phyloP scores from a whole-genome alignment of 805 yeast genomes.

The Ascoidea asiatica region DNA sequence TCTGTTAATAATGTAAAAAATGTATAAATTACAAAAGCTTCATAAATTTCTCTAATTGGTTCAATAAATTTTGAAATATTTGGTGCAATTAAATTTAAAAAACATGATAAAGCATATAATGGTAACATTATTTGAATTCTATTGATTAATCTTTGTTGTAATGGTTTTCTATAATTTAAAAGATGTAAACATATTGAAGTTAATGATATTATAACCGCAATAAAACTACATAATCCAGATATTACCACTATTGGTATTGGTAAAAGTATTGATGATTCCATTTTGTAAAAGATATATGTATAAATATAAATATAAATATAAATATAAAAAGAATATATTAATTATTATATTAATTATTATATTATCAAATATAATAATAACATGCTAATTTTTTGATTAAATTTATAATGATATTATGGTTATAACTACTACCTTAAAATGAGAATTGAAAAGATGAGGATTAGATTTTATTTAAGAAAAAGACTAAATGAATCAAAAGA shows the following conservation, averaged over 20 bases:
- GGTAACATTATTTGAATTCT: constrained; percentile 79
- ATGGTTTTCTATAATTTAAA: constrained; percentile 73
- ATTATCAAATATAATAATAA: too few species aligned
- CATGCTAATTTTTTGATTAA: too few species aligned
- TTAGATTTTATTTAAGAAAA: too few species aligned
- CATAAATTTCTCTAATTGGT: constrained; percentile 81
- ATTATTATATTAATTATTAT: too few species aligned
- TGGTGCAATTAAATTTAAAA: constrained; percentile 36
- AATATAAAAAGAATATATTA: too few species aligned
- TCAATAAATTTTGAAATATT: constrained; percentile 36
- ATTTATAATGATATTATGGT: too few species aligned
- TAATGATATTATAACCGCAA: constrained; percentile 27
- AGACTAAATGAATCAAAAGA: too few species aligned
- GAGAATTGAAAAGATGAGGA: too few species aligned
- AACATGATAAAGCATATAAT: constrained; percentile 62
- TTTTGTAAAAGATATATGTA: too few species aligned
- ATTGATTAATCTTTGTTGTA: constrained; percentile 73
- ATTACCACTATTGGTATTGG: background rate
- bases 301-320: too few species aligned
- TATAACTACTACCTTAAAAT: too few species aligned
- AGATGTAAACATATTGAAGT: constrained; percentile 39
- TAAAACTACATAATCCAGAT: constrained; percentile 7
- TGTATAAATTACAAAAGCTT: constrained; percentile 91
- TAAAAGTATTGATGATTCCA: too few species aligned
- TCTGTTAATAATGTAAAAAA: constrained; percentile 75